A percentile compares a stretch with the other conserved stretches of the same genome.
Evolutionary conservation across 2,329 filamentous ascomycete genomes (phyloP).

Genomic region (Cadophora luteo-olivacea): DNA sequence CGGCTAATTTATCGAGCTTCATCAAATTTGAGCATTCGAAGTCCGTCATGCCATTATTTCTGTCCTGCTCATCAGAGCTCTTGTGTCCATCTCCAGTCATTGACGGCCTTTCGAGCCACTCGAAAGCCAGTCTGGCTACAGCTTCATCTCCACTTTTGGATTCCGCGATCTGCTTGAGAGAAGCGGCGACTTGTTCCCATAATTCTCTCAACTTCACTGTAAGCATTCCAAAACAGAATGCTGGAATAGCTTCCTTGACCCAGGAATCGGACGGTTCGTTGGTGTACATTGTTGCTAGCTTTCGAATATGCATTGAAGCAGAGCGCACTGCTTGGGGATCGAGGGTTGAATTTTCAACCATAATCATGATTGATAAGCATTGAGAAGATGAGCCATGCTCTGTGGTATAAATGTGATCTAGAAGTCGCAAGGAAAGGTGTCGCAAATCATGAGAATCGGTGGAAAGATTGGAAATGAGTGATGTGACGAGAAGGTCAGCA

Average conservation of each 20-base stretch:
- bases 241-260: conserved; percentile 75
- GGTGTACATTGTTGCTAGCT: conserved; percentile 59
- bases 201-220: conserved; percentile 84
- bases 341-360: conserved; percentile 82
- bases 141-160: conserved; percentile 74
- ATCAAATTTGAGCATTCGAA: conserved; percentile 85
- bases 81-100: conserved; percentile 57
- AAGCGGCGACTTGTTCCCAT: conserved; percentile 83
- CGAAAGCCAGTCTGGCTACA: conserved; percentile 75
- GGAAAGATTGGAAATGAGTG: conserved; percentile 75
- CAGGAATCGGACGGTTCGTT: conserved; percentile 69
- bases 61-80: conserved; percentile 46
- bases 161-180: conserved; percentile 77
- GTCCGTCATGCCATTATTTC: conserved; percentile 62
- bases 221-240: conserved; percentile 87
- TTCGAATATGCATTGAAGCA: conserved; percentile 85
- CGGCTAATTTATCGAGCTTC: conserved; percentile 60
- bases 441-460: conserved; percentile 78
- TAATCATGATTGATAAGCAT: conserved; percentile 69
- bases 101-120: conserved; percentile 73
- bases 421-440: conserved; percentile 73
- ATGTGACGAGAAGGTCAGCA: conserved; percentile 65
- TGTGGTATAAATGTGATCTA: conserved; percentile 65
- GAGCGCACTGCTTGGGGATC: conserved; percentile 76
- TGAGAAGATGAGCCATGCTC: conserved; percentile 56